Percentiles rank a stretch among this genome's conserved stretches.
Evolutionary conservation across 78 protist species (phyloP).

Genomic region (Pigoraptor vietnamica): DNA sequence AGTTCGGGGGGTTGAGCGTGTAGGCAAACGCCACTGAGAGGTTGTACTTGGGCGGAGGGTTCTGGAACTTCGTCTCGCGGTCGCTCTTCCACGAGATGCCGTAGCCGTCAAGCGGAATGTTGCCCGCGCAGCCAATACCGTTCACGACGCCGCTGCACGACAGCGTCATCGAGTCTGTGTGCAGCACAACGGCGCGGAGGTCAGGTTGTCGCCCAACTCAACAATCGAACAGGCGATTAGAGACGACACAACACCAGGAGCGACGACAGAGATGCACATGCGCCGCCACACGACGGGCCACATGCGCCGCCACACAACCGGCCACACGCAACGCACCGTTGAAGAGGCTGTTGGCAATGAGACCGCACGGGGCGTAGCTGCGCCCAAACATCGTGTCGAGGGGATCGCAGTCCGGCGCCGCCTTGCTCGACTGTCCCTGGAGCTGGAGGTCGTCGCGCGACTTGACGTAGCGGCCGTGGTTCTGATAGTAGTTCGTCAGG

Average conservation of each 20-base stretch:
- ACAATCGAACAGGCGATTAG: not conserved
- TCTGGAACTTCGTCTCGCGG: conserved; percentile 60
- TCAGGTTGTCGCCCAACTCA: not conserved
- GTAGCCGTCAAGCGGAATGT: not conserved
- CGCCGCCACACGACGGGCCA: not conserved
- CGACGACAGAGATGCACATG: not conserved
- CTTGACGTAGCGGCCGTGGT: conserved; percentile 80
- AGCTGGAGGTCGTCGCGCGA: conserved; percentile 58
- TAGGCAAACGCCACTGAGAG: not conserved
- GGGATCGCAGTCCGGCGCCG: conserved; percentile 66
- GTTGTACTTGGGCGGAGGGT: conserved; percentile 11
- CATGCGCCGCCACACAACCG: not conserved
- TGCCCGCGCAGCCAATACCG: too few relatives aligned
- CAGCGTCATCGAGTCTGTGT: not conserved
- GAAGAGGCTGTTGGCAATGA: conserved; percentile 74
- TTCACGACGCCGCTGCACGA: not conserved
- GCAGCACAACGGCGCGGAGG: not conserved
- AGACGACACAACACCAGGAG: not conserved
- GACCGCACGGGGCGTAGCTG: conserved; percentile 80
- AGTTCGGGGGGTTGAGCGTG: not conserved
- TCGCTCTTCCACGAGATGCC: conserved; percentile 88
- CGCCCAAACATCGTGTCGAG: conserved; percentile 6
- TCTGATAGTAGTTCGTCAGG: conserved; percentile 76
- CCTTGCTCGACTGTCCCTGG: conserved; percentile 12
- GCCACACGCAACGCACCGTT: conserved; percentile 58